These are phyloP conservation scores for Tetrapisispora taiwanensis DNA, from an alignment of 805 yeast species.

Conservation along the genomic window DNA sequence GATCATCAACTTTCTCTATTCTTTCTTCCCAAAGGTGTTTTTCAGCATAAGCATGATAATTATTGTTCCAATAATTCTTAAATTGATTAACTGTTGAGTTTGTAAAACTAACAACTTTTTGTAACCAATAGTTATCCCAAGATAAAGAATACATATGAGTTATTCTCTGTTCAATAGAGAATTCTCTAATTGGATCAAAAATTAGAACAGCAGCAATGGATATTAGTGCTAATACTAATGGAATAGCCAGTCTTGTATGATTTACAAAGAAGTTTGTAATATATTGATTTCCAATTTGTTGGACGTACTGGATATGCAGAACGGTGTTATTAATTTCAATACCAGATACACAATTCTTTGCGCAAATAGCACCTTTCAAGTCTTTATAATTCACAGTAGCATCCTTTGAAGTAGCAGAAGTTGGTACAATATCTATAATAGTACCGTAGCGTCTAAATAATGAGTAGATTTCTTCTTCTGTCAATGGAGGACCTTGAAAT, in stretches of 20 bases:
- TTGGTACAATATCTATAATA: slow-evolving; percentile 63
- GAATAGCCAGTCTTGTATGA: slow-evolving; percentile 78
- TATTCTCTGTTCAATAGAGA: slow-evolving; percentile 64
- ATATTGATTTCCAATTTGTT: slow-evolving; percentile 25
- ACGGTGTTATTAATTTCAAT: slow-evolving; percentile 50
- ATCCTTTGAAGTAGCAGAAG: slow-evolving; percentile 34
- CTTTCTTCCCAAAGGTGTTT: slow-evolving; percentile 60
- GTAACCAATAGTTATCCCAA: slow-evolving; percentile 32
- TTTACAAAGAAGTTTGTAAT: slow-evolving; percentile 49
- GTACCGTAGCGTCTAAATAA: slow-evolving; percentile 81
- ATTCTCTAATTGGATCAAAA: slow-evolving; percentile 88
- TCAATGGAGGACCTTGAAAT: slow-evolving; percentile 70
- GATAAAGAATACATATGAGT: slow-evolving; percentile 47
- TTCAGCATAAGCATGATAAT: slow-evolving; percentile 20
- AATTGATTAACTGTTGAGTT: slow-evolving; percentile 31
- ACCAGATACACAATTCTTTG: slow-evolving; percentile 87
- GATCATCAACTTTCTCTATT: slow-evolving; percentile 51
- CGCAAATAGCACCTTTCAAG: slow-evolving; percentile 65
- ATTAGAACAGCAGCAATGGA: slow-evolving; percentile 76
- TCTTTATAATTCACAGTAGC: slow-evolving; percentile 49
- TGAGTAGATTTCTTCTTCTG: slow-evolving; percentile 68
- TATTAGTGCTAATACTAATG: slow-evolving; percentile 63
- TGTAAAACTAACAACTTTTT: slow-evolving; percentile 30
- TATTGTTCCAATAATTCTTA: slow-evolving; percentile 28
- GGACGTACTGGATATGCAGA: slow-evolving; percentile 66